Percentiles rank a stretch among this genome's conserved stretches.
These are phyloP conservation scores for Lentinus brumalis DNA, from an alignment of 768 basidiomycete species.

Conservation along the genomic window DNA sequence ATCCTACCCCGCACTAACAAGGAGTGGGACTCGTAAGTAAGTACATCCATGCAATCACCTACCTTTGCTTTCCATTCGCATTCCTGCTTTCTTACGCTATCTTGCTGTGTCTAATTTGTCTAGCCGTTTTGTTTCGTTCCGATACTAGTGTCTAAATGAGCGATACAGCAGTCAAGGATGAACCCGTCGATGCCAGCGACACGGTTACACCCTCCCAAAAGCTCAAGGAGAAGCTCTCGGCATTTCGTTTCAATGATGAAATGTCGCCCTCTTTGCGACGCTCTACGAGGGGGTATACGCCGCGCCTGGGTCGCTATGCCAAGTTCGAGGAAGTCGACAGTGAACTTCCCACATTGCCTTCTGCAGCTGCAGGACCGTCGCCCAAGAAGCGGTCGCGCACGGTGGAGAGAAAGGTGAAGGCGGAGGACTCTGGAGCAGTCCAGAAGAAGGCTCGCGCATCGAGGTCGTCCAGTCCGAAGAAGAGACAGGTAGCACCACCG, in stretches of 20 bases:
- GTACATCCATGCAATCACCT: too few relatives aligned
- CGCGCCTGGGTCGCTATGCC: too few relatives aligned
- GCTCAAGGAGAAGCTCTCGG: constrained; percentile 3
- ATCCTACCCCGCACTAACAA: too few relatives aligned
- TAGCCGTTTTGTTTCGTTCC: too few relatives aligned
- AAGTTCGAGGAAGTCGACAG: constrained; percentile 3
- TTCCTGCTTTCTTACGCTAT: too few relatives aligned
- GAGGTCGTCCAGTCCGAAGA: neutral
- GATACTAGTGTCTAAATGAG: too few relatives aligned
- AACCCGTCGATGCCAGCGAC: too few relatives aligned
- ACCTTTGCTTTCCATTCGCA: too few relatives aligned
- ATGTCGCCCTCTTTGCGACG: constrained; percentile 4
- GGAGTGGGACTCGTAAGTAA: too few relatives aligned
- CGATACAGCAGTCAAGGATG: too few relatives aligned
- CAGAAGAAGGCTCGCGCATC: neutral
- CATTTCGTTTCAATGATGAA: constrained; percentile 5
- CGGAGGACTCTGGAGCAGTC: neutral
- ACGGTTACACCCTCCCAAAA: constrained; percentile 4
- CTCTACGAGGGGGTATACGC: neutral
- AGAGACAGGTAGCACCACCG: constrained; percentile 47
- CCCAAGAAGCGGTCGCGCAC: neutral
- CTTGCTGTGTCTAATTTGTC: too few relatives aligned
- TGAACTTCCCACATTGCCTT: neutral
- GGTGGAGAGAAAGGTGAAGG: too few relatives aligned
- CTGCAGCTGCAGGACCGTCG: neutral